Evolutionary conservation across 352 stramenopile genomes (phyloP), one percentile per base, ranked within the genome.

Genomic region (Peronospora destructor): DNA sequence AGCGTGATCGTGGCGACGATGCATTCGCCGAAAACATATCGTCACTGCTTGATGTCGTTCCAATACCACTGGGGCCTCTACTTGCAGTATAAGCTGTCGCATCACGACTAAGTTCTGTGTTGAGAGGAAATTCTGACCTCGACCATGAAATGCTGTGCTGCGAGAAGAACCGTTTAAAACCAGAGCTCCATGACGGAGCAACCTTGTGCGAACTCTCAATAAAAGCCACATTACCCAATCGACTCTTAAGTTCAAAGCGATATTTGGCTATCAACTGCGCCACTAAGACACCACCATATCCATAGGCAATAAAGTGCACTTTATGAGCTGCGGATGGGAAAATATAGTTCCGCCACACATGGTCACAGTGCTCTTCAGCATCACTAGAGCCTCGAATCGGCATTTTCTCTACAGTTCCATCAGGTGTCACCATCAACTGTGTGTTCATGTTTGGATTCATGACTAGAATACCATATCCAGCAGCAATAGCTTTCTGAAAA

Each of bases 381-480:
- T 82, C 92, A 10, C 79, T 79, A 0, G 82, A 94, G 8, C 74
- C 76, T 40, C 80, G 66, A 40, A 96, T 95, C 0, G 82, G 69
- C 51, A 93, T 66, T 54, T 95, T 95, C 37, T 78, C 68, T 11
- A 71, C 56, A 1, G 61, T 66, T 17, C 80, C 65, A 38, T 85
- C 75, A 2, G 43, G 42, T 1, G 70, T 61, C n/a, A 83, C 56
- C 65, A 94, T 87, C 5, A 81, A 55, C 50, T 87, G 76, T 23
- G 85, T 91, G 59, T 96, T 96, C 64, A 89, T 87, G 64, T 95
- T 96, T 2, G 87, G 85, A 55, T 94, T 93, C 68, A 92, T 88
- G 16, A 96, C 82, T 16, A 94, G 49, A 17, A 96, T 70, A 26
- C 77, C 84, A 49, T 90, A 96, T 2, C 87, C 87, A 2, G 73